phyloP scores from a whole-genome alignment of 2,329 filamentous ascomycete genomes.

The Metarhizium guizhouense region DNA sequence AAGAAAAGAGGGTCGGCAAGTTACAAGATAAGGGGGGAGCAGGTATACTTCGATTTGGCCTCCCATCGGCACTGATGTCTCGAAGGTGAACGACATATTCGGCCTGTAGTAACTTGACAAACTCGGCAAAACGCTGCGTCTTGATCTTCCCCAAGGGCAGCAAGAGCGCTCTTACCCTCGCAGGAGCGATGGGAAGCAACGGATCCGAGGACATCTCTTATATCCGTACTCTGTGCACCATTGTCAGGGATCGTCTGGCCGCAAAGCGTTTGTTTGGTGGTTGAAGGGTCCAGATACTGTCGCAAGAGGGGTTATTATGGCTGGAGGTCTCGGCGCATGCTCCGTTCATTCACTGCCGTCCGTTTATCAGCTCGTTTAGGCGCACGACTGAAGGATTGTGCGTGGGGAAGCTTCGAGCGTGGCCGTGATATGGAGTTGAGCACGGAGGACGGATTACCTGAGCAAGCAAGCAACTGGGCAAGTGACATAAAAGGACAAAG shows the following conservation, averaged over 20 bases:
- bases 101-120: constrained; percentile 66
- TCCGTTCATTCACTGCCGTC: background rate
- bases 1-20: background rate
- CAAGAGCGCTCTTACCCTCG: constrained; percentile 79
- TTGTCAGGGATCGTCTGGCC: constrained; percentile 12
- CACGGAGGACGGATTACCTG: no score
- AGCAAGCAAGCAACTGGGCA: background rate
- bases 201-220: constrained; percentile 77
- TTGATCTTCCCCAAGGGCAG: constrained; percentile 83
- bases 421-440: background rate
- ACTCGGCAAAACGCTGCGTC: constrained; percentile 67
- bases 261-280: background rate
- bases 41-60: constrained; percentile 47
- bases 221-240: constrained; percentile 30
- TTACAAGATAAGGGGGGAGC: background rate
- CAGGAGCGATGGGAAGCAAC: constrained; percentile 83
- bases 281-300: background rate
- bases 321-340: background rate
- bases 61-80: constrained; percentile 76
- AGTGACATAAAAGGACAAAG: no score
- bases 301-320: background rate
- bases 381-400: background rate
- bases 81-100: constrained; percentile 77
- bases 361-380: background rate
- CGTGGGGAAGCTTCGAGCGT: background rate